Conservation (phyloP, 805 yeast genomes). For the Candida gorgasii region DNA sequence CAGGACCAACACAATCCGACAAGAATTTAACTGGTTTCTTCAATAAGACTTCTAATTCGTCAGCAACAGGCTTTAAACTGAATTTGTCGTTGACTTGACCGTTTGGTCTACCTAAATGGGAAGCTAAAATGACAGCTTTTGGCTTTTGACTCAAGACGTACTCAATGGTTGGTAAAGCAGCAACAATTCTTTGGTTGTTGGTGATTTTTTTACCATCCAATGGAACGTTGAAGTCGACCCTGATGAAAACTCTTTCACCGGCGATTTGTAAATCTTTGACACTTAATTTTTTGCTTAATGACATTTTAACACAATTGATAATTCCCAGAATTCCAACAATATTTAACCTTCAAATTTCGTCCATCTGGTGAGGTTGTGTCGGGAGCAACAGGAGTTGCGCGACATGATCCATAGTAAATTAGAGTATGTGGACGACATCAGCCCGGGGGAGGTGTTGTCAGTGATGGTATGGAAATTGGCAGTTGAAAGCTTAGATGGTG, state of each 20-base stretch:
- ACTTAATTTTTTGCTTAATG: constrained; percentile 88
- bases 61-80: constrained; percentile 91
- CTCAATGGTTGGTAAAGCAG: constrained; percentile 97
- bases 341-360: constrained; percentile 9
- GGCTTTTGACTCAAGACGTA: constrained; percentile 92
- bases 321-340: constrained; percentile 1
- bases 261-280: constrained; percentile 86
- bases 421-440: constrained; percentile 7
- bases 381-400: constrained; percentile 7
- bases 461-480: background rate
- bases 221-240: constrained; percentile 96
- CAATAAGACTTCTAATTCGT: constrained; percentile 80
- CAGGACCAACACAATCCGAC: constrained; percentile 88
- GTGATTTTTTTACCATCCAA: constrained; percentile 96
- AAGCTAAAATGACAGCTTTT: constrained; percentile 87
- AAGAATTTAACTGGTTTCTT: constrained; percentile 74
- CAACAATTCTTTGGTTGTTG: constrained; percentile 99
- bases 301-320: constrained; percentile 53
- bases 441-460: background rate
- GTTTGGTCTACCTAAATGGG: constrained; percentile 99
- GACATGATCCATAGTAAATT: background rate
- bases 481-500: background rate
- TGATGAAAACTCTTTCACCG: constrained; percentile 95
- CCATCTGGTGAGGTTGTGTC: constrained; percentile 20
- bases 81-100: constrained; percentile 85